Percentiles rank a stretch among this genome's conserved stretches.
Evolutionary conservation across 2,329 filamentous ascomycete genomes (phyloP).

Genomic region (Madurella fahalii): DNA sequence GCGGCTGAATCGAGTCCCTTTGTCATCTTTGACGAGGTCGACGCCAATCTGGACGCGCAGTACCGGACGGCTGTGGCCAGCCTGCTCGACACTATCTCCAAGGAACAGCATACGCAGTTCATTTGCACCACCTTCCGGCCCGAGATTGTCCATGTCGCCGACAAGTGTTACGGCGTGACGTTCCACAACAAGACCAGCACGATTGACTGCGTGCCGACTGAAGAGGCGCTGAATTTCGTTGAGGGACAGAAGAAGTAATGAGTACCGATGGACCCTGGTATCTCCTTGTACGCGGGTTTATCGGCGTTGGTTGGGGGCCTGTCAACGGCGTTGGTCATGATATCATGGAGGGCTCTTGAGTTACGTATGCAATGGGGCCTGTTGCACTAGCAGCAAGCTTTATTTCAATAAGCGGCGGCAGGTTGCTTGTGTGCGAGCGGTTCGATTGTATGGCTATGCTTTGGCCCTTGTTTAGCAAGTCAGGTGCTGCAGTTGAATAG

Average conservation of each 20-base stretch:
- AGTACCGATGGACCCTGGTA: not conserved
- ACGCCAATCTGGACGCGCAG: slow-evolving; percentile 95
- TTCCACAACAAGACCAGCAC: slow-evolving; percentile 92
- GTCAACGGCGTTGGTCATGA: not conserved
- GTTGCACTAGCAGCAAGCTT: too few species aligned
- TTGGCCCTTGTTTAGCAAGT: too few species aligned
- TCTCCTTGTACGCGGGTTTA: not conserved
- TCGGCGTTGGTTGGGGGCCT: not conserved
- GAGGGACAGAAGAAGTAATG: slow-evolving; percentile 63
- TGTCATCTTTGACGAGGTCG: slow-evolving; percentile 98
- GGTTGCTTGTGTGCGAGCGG: too few species aligned
- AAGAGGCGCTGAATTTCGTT: slow-evolving; percentile 89
- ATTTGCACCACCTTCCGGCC: slow-evolving; percentile 99
- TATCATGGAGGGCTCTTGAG: not conserved
- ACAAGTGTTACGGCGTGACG: slow-evolving; percentile 96
- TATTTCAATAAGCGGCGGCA: too few species aligned
- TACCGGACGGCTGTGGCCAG: slow-evolving; percentile 94
- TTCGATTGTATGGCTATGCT: too few species aligned
- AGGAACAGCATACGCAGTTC: slow-evolving; percentile 69
- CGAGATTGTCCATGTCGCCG: slow-evolving; percentile 90
- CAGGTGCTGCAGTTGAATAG: too few species aligned
- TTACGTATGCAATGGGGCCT: too few species aligned
- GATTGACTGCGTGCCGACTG: slow-evolving; percentile 82
- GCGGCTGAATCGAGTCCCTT: slow-evolving; percentile 96
- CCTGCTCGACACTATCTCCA: slow-evolving; percentile 75